These are phyloP conservation scores for Ogataea ganodermae DNA, from an alignment of 805 yeast species.

Conservation along the genomic window DNA sequence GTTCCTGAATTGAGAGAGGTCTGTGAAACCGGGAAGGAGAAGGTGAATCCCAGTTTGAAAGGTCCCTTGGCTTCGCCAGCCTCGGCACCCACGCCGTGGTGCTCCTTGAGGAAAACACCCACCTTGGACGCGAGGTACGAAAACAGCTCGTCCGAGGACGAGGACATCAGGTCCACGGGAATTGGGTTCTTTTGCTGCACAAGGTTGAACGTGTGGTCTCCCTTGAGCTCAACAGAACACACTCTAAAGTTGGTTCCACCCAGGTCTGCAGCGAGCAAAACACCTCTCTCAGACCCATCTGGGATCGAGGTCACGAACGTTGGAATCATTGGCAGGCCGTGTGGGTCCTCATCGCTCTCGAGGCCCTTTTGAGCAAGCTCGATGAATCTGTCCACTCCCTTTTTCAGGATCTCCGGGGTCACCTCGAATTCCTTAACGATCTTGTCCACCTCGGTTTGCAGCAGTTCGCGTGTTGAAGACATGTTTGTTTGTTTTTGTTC, in stretches of 20 bases:
- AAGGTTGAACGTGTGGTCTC: conserved; percentile 76
- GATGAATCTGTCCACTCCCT: conserved; percentile 58
- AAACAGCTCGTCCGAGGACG: conserved; percentile 69
- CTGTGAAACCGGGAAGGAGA: conserved; percentile 91
- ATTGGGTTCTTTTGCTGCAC: conserved; percentile 78
- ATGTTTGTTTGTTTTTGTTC: not conserved
- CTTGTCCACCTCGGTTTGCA: conserved; percentile 23
- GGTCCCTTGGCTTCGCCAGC: conserved; percentile 19
- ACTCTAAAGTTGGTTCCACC: conserved; percentile 98
- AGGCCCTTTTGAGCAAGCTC: conserved; percentile 65
- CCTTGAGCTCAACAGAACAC: conserved; percentile 77
- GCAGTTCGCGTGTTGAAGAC: not conserved
- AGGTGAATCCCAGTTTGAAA: conserved; percentile 87
- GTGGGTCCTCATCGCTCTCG: conserved; percentile 40
- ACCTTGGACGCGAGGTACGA: conserved; percentile 73
- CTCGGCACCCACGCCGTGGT: conserved; percentile 49
- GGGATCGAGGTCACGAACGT: conserved; percentile 86
- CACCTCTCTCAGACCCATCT: conserved; percentile 80
- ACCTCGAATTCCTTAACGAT: conserved; percentile 45
- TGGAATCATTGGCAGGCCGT: conserved; percentile 88
- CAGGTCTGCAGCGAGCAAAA: conserved; percentile 85
- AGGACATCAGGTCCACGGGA: conserved; percentile 73
- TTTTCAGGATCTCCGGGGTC: conserved; percentile 42
- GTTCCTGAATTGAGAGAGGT: conserved; percentile 76
- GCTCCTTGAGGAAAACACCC: conserved; percentile 60